Evolutionary conservation across 257 asterid genomes (phyloP).

Genomic region (Solanum lycopersicoides): DNA sequence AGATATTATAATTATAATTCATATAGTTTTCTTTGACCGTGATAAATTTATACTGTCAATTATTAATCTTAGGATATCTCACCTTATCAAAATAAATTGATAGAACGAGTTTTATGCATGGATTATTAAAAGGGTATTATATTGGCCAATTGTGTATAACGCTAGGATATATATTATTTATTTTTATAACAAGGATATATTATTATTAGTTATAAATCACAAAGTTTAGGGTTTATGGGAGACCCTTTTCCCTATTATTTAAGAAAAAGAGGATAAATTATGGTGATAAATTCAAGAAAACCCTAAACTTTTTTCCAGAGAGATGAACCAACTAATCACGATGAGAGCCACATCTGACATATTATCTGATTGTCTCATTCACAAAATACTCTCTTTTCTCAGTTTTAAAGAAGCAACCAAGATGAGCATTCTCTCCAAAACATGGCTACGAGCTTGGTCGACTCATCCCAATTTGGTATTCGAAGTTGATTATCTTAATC

Average conservation of each 20-base stretch:
- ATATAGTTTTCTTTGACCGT: no score
- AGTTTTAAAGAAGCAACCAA: not conserved
- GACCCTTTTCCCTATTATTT: not conserved
- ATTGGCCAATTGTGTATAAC: no score
- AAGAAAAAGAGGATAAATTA: not conserved
- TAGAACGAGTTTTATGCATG: no score
- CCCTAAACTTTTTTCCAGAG: not conserved
- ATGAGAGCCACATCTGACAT: not conserved
- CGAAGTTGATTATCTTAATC: not conserved
- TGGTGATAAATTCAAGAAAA: not conserved
- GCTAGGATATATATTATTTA: no score
- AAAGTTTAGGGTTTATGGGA: no score
- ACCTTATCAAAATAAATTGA: not conserved
- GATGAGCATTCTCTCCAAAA: not conserved
- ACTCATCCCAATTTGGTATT: not conserved
- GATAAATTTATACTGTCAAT: no score
- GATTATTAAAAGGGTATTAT: no score
- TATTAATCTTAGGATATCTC: not conserved
- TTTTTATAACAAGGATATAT: no score
- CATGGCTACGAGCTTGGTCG: not conserved
- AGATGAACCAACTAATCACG: not conserved
- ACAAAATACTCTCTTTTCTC: not conserved
- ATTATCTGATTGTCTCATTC: not conserved
- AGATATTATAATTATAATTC: no score
- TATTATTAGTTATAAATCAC: no score